A percentile compares a stretch with the other conserved stretches of the same genome.
phyloP scores from a whole-genome alignment of 106 monocot genomes.

The Ottelia alismoides region DNA sequence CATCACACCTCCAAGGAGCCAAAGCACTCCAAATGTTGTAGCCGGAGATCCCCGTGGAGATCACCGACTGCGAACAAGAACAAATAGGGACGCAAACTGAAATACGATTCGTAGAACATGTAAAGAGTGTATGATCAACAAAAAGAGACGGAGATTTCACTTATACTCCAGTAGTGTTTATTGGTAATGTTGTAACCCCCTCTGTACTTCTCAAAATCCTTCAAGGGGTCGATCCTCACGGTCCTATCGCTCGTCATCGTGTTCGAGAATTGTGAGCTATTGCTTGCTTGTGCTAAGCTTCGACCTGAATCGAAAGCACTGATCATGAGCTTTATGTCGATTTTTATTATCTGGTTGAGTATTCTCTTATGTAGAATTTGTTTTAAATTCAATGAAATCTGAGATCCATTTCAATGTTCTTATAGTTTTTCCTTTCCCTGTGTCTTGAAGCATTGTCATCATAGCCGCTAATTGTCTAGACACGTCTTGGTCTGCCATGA shows the following conservation, averaged over 20 bases:
- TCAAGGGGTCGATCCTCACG: constrained; percentile 68
- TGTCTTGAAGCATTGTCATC: no score
- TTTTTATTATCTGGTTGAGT: no score
- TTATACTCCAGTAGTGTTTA: constrained; percentile 98
- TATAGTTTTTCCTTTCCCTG: no score
- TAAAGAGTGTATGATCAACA: neutral
- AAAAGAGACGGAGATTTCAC: neutral
- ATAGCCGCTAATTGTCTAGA: no score
- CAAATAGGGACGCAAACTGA: neutral
- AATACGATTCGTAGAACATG: neutral
- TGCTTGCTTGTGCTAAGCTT: constrained; percentile 20
- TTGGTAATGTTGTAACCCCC: constrained; percentile 84
- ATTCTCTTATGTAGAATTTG: no score
- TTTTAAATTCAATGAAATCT: no score
- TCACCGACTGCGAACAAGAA: constrained; percentile 71
- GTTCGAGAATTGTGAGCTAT: constrained; percentile 12
- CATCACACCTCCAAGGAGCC: constrained; percentile 44
- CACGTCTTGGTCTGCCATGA: no score
- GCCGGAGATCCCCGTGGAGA: constrained; percentile 76
- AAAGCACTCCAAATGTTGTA: constrained; percentile 52
- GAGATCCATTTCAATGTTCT: no score
- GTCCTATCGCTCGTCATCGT: constrained; percentile 27
- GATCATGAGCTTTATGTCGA: no score
- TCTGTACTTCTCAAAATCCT: constrained; percentile 55
- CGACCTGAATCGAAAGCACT: no score